Percentiles rank a stretch among this genome's conserved stretches.
These are phyloP conservation scores for Botrytis fragariae DNA, from an alignment of 2,329 filamentous ascomycete genomes.

Conservation along the genomic window DNA sequence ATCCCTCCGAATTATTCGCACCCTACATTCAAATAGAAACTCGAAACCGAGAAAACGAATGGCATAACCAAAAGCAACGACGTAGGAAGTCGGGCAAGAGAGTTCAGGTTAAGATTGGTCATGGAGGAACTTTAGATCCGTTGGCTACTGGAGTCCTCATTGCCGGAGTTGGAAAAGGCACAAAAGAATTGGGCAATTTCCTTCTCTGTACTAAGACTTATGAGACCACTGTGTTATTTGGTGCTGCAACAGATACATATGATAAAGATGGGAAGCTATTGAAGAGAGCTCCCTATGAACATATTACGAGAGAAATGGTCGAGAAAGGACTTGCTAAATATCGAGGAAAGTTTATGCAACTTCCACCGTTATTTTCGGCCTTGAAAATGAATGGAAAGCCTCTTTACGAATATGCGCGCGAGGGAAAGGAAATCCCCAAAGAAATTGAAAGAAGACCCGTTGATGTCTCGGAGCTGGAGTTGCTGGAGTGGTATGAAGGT, in stretches of 20 bases:
- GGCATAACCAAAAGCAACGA: slow-evolving; percentile 53
- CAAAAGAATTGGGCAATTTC: slow-evolving; percentile 77
- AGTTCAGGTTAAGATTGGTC: slow-evolving; percentile 86
- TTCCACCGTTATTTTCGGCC: slow-evolving; percentile 89
- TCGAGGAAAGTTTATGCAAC: slow-evolving; percentile 80
- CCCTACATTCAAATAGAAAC: slow-evolving; percentile 70
- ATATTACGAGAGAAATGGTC: slow-evolving; percentile 76
- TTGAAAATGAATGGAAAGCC: slow-evolving; percentile 92
- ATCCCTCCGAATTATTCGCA: slow-evolving; percentile 73
- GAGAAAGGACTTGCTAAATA: slow-evolving; percentile 74
- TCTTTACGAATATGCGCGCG: slow-evolving; percentile 91
- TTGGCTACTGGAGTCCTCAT: slow-evolving; percentile 92
- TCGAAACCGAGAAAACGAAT: slow-evolving; percentile 54
- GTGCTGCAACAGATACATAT: slow-evolving; percentile 89
- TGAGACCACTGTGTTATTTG: slow-evolving; percentile 85
- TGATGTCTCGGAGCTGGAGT: slow-evolving; percentile 71
- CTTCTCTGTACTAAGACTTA: slow-evolving; percentile 90
- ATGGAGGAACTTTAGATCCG: slow-evolving; percentile 93
- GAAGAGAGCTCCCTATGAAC: slow-evolving; percentile 69
- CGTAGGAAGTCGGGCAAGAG: slow-evolving; percentile 54
- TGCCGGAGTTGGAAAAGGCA: slow-evolving; percentile 81
- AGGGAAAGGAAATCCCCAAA: slow-evolving; percentile 79
- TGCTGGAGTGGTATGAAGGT: slow-evolving; percentile 81
- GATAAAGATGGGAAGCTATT: slow-evolving; percentile 84
- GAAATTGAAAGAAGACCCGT: slow-evolving; percentile 81